Percentiles rank a stretch among this genome's conserved stretches.
Conservation (phyloP, 345 rosid genomes). For the Gossypium thurberi region DNA sequence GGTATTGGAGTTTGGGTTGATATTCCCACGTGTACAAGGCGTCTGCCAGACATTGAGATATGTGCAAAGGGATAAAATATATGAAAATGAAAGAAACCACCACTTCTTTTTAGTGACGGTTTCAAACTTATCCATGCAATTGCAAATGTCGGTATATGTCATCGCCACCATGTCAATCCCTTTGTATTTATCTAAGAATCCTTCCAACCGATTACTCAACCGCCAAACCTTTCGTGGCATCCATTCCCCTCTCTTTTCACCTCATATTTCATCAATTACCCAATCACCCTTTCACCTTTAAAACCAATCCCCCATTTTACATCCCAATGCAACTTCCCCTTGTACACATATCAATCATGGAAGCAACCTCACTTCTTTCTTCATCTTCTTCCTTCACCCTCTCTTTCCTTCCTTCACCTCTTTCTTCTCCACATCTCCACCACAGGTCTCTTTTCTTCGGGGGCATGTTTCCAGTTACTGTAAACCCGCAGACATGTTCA, state of each 20-base stretch:
- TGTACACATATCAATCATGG: constrained; percentile 20
- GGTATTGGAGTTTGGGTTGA: background rate
- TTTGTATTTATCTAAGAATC: constrained; percentile 7
- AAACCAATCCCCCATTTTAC: too few species aligned
- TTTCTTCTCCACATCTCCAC: constrained; percentile 10
- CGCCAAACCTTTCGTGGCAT: constrained; percentile 27
- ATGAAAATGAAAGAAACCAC: background rate
- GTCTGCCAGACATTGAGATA: constrained; percentile 10
- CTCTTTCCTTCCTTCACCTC: constrained; percentile 21
- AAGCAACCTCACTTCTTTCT: constrained; percentile 22
- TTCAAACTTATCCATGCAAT: constrained; percentile 18
- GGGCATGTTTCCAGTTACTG: constrained; percentile 3
- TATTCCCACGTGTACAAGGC: background rate
- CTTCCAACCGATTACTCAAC: background rate
- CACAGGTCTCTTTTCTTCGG: constrained; percentile 22
- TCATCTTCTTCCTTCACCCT: constrained; percentile 14
- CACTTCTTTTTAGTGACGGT: background rate
- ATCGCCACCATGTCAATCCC: background rate
- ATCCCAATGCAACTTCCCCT: too few species aligned
- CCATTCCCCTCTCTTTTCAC: background rate
- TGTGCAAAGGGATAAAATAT: constrained; percentile 12
- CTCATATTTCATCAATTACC: background rate
- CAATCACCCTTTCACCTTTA: background rate
- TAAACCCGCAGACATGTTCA: constrained; percentile 10
- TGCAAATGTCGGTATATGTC: background rate